These are phyloP conservation scores for Raphanus raphanistrum DNA, from an alignment of 345 rosid genomes.

Conservation along the genomic window DNA sequence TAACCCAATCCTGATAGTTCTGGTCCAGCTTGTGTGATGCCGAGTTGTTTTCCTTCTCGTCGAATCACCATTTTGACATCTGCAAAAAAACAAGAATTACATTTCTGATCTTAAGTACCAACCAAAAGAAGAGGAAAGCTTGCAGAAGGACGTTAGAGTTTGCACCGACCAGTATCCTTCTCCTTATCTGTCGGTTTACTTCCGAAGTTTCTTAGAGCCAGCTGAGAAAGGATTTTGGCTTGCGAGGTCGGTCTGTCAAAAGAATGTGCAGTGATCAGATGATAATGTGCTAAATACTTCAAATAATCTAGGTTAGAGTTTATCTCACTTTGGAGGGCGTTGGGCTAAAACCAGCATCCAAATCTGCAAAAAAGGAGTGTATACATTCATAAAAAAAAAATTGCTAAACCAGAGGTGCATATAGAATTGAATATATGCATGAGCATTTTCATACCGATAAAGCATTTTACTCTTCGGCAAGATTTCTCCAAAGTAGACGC, in stretches of 20 bases:
- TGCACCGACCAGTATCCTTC: conserved; percentile 46
- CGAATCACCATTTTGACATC: conserved; percentile 46
- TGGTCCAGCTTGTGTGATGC: conserved; percentile 50
- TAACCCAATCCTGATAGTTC: conserved; percentile 64
- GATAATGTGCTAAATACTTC: neutral
- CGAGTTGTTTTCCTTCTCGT: conserved; percentile 42
- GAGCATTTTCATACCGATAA: conserved; percentile 50
- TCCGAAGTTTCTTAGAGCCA: conserved; percentile 60
- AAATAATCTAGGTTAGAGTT: neutral
- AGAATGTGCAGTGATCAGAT: neutral
- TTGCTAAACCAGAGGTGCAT: neutral
- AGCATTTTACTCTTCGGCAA: conserved; percentile 68
- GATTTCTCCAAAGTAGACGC: conserved; percentile 58
- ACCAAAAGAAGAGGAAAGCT: conserved; percentile 10
- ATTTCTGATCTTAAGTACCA: conserved; percentile 13
- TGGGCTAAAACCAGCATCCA: conserved; percentile 80
- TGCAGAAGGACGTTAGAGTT: neutral
- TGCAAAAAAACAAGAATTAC: conserved; percentile 32
- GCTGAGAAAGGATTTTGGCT: conserved; percentile 54
- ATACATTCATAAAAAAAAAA: neutral
- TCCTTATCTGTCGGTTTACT: conserved; percentile 42
- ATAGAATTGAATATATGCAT: conserved; percentile 1
- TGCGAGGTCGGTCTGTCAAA: conserved; percentile 68
- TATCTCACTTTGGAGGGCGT: conserved; percentile 62
- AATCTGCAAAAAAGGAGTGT: conserved; percentile 47